Evolutionary conservation across 371 early-diverging fungal species (phyloP).

Genomic region (Basidiobolus meristosporus): DNA sequence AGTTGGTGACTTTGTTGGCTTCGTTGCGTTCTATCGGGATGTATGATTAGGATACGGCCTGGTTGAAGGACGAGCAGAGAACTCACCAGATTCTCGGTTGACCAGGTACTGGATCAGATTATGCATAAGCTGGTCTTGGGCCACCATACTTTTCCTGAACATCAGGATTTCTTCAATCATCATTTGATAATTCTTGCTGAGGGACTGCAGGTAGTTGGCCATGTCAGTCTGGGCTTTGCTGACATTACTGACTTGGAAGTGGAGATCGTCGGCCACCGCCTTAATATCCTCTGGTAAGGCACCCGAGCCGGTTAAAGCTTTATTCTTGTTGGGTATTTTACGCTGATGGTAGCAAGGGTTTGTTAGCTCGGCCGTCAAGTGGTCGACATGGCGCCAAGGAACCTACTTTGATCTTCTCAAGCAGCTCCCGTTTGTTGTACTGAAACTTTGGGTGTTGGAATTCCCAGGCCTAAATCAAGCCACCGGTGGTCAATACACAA

Average conservation of each 20-base stretch:
- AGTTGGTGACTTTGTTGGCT: no score
- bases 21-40: no score
- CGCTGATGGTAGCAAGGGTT: no score
- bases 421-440: constrained; percentile 30
- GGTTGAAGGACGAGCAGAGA: no score
- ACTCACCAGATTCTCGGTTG: constrained; percentile 10
- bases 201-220: constrained; percentile 11
- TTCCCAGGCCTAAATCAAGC: constrained; percentile 37
- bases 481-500: not conserved
- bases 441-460: constrained; percentile 59
- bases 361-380: no score
- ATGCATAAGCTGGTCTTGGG: constrained; percentile 41
- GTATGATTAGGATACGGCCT: no score
- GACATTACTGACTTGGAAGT: constrained; percentile 3
- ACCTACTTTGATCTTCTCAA: constrained; percentile 29
- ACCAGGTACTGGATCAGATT: constrained; percentile 30
- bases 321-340: no score
- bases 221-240: constrained; percentile 21
- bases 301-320: no score
- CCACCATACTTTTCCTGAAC: constrained; percentile 28
- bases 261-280: not conserved
- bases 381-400: no score
- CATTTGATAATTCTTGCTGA: constrained; percentile 16
- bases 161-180: constrained; percentile 31
- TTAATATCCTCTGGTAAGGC: no score